Evolutionary conservation across 2,329 filamentous ascomycete genomes (phyloP).

Genomic region (Verticillium dahliae): DNA sequence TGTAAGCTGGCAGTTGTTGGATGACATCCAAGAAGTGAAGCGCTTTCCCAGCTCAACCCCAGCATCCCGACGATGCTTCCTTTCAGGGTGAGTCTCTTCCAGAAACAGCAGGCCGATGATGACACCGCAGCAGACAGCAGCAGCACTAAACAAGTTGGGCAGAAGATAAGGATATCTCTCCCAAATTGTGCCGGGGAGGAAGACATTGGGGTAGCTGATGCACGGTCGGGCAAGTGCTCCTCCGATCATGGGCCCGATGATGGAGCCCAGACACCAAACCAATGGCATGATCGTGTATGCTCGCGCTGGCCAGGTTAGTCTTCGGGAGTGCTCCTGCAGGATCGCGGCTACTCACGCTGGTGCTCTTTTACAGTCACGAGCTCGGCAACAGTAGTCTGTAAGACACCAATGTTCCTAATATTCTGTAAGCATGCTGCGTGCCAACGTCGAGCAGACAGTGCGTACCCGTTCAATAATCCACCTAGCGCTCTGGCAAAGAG

Average conservation of each 20-base stretch:
- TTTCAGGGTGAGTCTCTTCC: slow-evolving; percentile 86
- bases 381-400: slow-evolving; percentile 93
- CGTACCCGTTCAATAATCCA: slow-evolving; percentile 85
- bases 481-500: slow-evolving; percentile 83
- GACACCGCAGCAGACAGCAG: slow-evolving; percentile 70
- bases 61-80: slow-evolving; percentile 68
- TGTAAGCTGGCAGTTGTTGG: slow-evolving; percentile 25
- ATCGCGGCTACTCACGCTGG: slow-evolving; percentile 58
- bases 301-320: slow-evolving; percentile 52
- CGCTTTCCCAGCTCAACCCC: slow-evolving; percentile 72
- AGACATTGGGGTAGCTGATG: slow-evolving; percentile 69
- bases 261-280: slow-evolving; percentile 94
- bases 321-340: background rate
- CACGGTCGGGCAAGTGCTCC: slow-evolving; percentile 85
- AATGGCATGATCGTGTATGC: slow-evolving; percentile 98
- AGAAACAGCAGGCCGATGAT: slow-evolving; percentile 77
- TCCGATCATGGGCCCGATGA: slow-evolving; percentile 86
- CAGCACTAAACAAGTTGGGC: slow-evolving; percentile 83
- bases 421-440: slow-evolving; percentile 13
- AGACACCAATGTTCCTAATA: slow-evolving; percentile 79
- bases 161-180: slow-evolving; percentile 84
- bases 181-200: slow-evolving; percentile 69
- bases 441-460: slow-evolving; percentile 7
- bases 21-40: slow-evolving; percentile 44
- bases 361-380: slow-evolving; percentile 89